Percentiles rank a stretch among this genome's conserved stretches.
Evolutionary conservation across 1,139 yeast species (phyloP).

Genomic region (Hyphopichia burtonii): DNA sequence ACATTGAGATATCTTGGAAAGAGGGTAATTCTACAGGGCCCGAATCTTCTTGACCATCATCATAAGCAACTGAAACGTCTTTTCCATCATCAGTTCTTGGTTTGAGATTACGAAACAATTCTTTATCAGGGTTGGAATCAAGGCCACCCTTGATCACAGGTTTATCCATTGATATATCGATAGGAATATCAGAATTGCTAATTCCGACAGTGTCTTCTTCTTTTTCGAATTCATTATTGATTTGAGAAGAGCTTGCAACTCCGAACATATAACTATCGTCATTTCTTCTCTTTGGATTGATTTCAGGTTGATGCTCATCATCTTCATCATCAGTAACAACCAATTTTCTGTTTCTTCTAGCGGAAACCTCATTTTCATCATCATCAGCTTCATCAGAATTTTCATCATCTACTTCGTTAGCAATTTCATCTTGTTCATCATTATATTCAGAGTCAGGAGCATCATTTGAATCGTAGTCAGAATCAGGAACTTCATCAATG

Average conservation of each 20-base stretch:
- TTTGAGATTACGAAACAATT: constrained; percentile 31
- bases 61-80: constrained; percentile 1
- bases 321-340: constrained; percentile 15
- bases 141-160: neutral
- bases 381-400: constrained; percentile 15
- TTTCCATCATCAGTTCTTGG: constrained; percentile 16
- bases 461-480: constrained; percentile 14
- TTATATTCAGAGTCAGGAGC: constrained; percentile 20
- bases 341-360: constrained; percentile 9
- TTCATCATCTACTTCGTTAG: constrained; percentile 15
- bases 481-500: constrained; percentile 22
- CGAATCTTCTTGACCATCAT: constrained; percentile 4
- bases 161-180: neutral
- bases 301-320: constrained; percentile 10
- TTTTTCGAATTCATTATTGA: neutral
- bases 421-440: constrained; percentile 21
- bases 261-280: constrained; percentile 43
- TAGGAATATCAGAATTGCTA: constrained; percentile 1
- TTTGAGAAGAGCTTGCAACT: constrained; percentile 8
- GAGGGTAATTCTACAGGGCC: constrained; percentile 14
- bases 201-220: neutral
- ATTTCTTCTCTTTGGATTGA: constrained; percentile 13
- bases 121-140: constrained; percentile 6
- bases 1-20: constrained; percentile 21
- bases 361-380: constrained; percentile 10